Conservation (phyloP, 75 land plant genomes). For the Picea sitchensis region DNA sequence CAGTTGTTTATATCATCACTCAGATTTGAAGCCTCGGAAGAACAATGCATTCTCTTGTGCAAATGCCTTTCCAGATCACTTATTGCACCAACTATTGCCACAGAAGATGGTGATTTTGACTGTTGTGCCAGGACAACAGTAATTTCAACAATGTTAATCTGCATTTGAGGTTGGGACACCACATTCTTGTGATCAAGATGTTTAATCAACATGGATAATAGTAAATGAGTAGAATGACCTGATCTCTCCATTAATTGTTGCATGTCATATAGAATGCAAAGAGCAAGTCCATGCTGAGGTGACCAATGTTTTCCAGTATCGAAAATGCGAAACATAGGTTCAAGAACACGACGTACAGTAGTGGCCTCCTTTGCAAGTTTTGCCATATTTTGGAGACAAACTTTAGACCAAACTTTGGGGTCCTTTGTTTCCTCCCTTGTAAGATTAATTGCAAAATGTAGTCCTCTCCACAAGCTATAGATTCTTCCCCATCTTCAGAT, state of each 20-base stretch:
- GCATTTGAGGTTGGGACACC: slow-evolving; percentile 63
- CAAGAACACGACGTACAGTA: too few species aligned
- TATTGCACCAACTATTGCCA: slow-evolving; percentile 68
- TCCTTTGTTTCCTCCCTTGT: too few species aligned
- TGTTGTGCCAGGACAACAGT: slow-evolving; percentile 56
- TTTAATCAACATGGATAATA: slow-evolving; percentile 70
- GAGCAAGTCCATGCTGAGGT: too few species aligned
- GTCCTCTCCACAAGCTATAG: too few species aligned
- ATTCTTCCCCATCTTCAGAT: too few species aligned
- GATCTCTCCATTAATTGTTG: background rate
- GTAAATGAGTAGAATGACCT: slow-evolving; percentile 60
- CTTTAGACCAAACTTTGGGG: too few species aligned
- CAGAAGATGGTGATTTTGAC: slow-evolving; percentile 58
- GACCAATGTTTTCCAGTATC: too few species aligned
- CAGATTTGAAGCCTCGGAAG: slow-evolving; percentile 39
- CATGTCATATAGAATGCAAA: too few species aligned
- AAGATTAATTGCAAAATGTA: too few species aligned
- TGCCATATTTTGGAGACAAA: too few species aligned
- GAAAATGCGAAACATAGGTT: too few species aligned
- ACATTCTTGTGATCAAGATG: slow-evolving; percentile 92
- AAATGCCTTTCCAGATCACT: slow-evolving; percentile 81
- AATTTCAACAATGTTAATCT: slow-evolving; percentile 70
- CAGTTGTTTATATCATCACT: slow-evolving; percentile 33
- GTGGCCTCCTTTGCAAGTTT: too few species aligned
- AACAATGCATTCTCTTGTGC: slow-evolving; percentile 64